phyloP scores from a whole-genome alignment of 1,284 basidiomycete species.

The Marasmius oreades region DNA sequence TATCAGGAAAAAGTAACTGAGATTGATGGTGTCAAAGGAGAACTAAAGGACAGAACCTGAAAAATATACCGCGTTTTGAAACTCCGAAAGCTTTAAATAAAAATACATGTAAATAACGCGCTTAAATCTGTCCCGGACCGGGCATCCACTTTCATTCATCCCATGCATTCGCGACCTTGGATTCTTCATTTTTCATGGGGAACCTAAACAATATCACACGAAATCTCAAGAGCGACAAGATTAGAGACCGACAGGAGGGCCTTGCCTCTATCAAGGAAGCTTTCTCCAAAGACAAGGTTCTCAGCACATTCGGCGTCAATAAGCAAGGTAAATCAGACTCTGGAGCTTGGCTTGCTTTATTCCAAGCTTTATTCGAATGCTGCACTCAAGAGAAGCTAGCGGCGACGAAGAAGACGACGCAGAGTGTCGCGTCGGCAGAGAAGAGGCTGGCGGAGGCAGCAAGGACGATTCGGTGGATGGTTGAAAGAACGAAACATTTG shows the following conservation, averaged over 20 bases:
- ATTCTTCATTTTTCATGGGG: not conserved
- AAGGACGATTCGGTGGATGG: slow-evolving; percentile 66
- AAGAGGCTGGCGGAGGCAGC: slow-evolving; percentile 64
- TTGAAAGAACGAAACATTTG: slow-evolving; percentile 51
- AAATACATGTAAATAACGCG: not conserved
- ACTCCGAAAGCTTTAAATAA: not conserved
- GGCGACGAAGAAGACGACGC: slow-evolving; percentile 44
- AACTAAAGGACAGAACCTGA: not conserved
- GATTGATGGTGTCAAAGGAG: not conserved
- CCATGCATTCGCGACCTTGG: slow-evolving; percentile 11
- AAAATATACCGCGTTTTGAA: not conserved
- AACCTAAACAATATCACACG: not conserved
- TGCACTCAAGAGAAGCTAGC: slow-evolving; percentile 62
- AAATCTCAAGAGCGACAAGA: slow-evolving; percentile 58
- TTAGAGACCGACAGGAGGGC: slow-evolving; percentile 73
- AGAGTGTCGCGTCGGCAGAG: slow-evolving; percentile 40
- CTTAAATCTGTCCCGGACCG: too few relatives aligned
- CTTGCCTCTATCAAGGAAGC: slow-evolving; percentile 53
- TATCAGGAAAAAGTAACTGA: not conserved
- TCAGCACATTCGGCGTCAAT: slow-evolving; percentile 50
- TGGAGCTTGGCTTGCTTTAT: slow-evolving; percentile 63
- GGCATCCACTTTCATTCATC: slow-evolving; percentile 15
- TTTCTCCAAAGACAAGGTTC: slow-evolving; percentile 53
- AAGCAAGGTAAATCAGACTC: slow-evolving; percentile 39
- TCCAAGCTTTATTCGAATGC: slow-evolving; percentile 68